Conservation (phyloP, 768 basidiomycete species). For the Heimioporus sp. region DNA sequence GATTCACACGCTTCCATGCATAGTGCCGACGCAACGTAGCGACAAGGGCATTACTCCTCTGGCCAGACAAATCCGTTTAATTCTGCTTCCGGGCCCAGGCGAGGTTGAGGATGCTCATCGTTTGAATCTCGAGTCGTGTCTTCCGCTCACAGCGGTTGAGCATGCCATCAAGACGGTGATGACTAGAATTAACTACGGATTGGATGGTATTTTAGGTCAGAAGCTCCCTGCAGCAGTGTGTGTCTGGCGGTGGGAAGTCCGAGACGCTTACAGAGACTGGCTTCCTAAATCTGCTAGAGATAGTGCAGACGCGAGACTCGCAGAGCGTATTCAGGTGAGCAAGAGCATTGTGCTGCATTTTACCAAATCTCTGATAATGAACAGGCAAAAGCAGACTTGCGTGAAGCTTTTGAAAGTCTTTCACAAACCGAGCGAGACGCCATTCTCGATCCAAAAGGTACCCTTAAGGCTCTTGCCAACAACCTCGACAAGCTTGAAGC, state of each 20-base stretch:
- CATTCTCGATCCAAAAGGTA: constrained; percentile 53
- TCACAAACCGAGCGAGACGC: constrained; percentile 53
- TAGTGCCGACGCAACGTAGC: constrained; percentile 38
- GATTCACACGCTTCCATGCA: not conserved
- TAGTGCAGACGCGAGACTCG: constrained; percentile 56
- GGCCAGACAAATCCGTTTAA: constrained; percentile 65
- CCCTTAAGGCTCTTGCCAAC: constrained; percentile 33
- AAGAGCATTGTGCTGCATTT: not conserved
- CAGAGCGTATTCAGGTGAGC: constrained; percentile 66
- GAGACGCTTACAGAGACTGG: constrained; percentile 54
- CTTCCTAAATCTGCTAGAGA: constrained; percentile 65
- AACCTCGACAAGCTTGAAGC: constrained; percentile 27
- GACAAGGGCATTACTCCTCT: constrained; percentile 68
- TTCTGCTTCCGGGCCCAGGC: constrained; percentile 62
- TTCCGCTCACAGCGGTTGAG: constrained; percentile 55
- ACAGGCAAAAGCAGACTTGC: constrained; percentile 61
- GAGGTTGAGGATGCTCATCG: constrained; percentile 45
- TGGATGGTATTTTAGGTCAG: constrained; percentile 49
- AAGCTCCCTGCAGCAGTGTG: constrained; percentile 63
- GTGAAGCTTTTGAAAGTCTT: constrained; percentile 53
- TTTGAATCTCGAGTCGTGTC: constrained; percentile 35
- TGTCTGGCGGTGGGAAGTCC: constrained; percentile 88
- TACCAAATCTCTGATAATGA: constrained; percentile 1
- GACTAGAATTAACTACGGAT: constrained; percentile 76
- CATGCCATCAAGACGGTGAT: constrained; percentile 61